These are phyloP conservation scores for Pelargonium australe DNA, from an alignment of 441 rosid genomes.

Conservation along the genomic window DNA sequence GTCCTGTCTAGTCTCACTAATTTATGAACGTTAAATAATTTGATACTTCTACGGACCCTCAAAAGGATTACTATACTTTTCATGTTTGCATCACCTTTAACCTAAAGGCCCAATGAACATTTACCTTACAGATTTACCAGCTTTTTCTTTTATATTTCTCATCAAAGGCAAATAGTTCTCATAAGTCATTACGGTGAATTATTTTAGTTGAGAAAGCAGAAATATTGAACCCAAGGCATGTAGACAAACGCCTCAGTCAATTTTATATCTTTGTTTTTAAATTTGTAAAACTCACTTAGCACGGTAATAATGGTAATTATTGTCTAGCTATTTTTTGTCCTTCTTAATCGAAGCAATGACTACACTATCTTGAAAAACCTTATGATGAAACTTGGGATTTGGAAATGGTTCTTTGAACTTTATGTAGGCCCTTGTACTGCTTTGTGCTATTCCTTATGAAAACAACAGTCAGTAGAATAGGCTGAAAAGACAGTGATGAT, in stretches of 20 bases:
- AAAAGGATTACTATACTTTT: neutral
- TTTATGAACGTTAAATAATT: neutral
- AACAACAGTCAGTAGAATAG: neutral
- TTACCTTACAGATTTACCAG: neutral
- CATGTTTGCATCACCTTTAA: neutral
- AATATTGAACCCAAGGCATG: neutral
- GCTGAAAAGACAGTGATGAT: neutral
- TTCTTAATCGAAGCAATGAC: too few relatives aligned
- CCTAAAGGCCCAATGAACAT: conserved; percentile 1
- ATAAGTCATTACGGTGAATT: neutral
- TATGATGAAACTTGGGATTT: too few relatives aligned
- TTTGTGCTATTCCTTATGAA: too few relatives aligned
- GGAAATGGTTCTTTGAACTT: too few relatives aligned
- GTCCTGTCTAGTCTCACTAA: too few relatives aligned
- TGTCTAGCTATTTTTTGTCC: neutral
- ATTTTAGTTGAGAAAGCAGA: neutral
- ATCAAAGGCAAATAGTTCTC: neutral
- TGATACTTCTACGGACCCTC: conserved; percentile 2
- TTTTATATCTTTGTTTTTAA: neutral
- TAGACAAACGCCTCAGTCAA: neutral
- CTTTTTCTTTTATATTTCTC: neutral
- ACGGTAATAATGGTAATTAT: neutral
- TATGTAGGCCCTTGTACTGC: too few relatives aligned
- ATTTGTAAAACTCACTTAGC: too few relatives aligned
- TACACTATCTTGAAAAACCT: too few relatives aligned